Conservation (phyloP, 1,284 basidiomycete species). For the Moniliophthora roreri region DNA sequence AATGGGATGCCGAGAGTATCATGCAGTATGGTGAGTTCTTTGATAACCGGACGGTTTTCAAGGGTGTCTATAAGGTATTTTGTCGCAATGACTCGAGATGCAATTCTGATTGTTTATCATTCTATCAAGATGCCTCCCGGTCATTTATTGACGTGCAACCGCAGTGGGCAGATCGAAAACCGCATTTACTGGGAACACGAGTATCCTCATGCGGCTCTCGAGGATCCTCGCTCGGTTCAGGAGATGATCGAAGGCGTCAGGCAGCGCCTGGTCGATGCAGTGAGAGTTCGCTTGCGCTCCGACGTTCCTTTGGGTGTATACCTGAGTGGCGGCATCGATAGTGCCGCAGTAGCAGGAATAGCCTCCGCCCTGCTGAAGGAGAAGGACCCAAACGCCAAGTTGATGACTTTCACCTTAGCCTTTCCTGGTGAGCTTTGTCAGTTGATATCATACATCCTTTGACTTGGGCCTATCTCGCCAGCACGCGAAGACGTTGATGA, state of each 20-base stretch:
- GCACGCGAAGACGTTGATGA: constrained; percentile 8
- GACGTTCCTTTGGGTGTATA: constrained; percentile 15
- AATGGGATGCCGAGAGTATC: constrained; percentile 23
- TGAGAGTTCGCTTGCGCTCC: constrained; percentile 11
- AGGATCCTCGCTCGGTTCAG: constrained; percentile 5
- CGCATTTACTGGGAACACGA: constrained; percentile 13
- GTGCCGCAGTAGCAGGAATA: constrained; percentile 18
- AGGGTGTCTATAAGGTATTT: constrained; percentile 18
- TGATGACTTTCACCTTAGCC: constrained; percentile 10
- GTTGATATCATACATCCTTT: background rate
- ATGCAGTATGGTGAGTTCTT: constrained; percentile 17
- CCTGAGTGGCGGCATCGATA: constrained; percentile 21
- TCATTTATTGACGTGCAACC: constrained; percentile 4
- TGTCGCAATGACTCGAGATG: too few species aligned
- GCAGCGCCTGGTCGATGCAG: constrained; percentile 9
- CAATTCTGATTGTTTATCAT: background rate
- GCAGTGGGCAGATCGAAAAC: constrained; percentile 6
- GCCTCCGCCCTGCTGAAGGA: constrained; percentile 12
- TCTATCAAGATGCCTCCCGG: constrained; percentile 6
- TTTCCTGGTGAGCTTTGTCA: constrained; percentile 10
- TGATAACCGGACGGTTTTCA: constrained; percentile 22
- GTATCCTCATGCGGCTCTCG: background rate
- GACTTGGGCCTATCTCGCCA: background rate
- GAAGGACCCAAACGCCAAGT: constrained; percentile 8
- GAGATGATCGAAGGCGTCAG: constrained; percentile 11